Percentiles rank a stretch among this genome's conserved stretches.
phyloP scores from a whole-genome alignment of 2,329 filamentous ascomycete genomes.

The Scortechinia acanthostroma region DNA sequence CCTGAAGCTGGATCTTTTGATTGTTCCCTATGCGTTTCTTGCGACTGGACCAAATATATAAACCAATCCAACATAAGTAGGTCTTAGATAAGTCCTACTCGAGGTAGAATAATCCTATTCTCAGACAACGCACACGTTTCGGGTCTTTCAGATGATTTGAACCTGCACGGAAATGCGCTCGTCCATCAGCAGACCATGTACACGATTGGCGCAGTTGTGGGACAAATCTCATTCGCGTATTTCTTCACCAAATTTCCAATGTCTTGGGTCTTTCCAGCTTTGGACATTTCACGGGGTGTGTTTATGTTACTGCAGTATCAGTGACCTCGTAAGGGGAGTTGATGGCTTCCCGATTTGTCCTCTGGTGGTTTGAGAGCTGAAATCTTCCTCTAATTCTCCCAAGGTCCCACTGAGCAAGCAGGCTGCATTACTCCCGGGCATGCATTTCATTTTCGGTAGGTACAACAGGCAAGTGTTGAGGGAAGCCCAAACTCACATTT shows the following conservation, averaged over 20 bases:
- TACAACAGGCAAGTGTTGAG: no score
- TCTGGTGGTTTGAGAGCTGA: slow-evolving; percentile 43
- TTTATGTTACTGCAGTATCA: slow-evolving; percentile 48
- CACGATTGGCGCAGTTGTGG: slow-evolving; percentile 36
- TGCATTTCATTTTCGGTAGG: slow-evolving; percentile 25
- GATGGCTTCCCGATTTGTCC: slow-evolving; percentile 42
- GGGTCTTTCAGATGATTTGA: slow-evolving; percentile 40
- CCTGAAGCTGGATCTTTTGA: slow-evolving; percentile 43
- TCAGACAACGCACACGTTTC: slow-evolving; percentile 46
- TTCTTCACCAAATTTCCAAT: slow-evolving; percentile 36
- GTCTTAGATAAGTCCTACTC: slow-evolving; percentile 6
- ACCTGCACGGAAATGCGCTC: slow-evolving; percentile 41
- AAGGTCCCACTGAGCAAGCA: no score
- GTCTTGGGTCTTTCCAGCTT: slow-evolving; percentile 37
- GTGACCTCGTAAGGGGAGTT: slow-evolving; percentile 37
- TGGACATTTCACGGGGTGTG: slow-evolving; percentile 45
- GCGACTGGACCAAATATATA: slow-evolving; percentile 49
- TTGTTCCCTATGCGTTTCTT: slow-evolving; percentile 46
- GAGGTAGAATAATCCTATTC: no score
- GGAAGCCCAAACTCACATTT: no score
- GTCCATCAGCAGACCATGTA: slow-evolving; percentile 47
- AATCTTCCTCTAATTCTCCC: not conserved
- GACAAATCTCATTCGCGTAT: slow-evolving; percentile 42
- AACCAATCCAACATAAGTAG: slow-evolving; percentile 44
- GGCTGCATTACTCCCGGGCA: slow-evolving; percentile 27